Evolutionary conservation across 2,329 filamentous ascomycete species (phyloP), one percentile per base, ranked within the genome.

Genomic region (Achaetomium macrosporum): DNA sequence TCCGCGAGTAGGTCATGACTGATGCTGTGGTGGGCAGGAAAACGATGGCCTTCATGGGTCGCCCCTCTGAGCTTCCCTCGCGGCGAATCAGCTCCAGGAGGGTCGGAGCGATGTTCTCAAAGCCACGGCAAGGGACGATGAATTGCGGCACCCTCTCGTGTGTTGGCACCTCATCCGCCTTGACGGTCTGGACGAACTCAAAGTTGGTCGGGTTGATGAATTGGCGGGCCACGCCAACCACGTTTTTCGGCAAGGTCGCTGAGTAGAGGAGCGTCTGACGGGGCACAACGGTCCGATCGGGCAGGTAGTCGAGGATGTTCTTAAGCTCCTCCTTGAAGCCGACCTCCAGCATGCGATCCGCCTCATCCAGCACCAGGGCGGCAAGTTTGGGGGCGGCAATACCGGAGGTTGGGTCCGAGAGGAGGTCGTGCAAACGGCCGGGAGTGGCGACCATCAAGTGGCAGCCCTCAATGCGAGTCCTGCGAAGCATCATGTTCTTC

Each of bases 261-360:
- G 92, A 97, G 69, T 95, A 96, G 70, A 99, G 85, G 63, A 99
- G 82, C 7, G 91, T 96, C 69, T 99, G 93, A 46, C 92, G 84
- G 50, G 86, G 77, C 55, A 85, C 81, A 48, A 83, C 69, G 0
- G 68, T 62, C 7, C 79, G 77, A 43, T 78, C 71, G 3, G 92
- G 92, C 10, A 96, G 77, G 41, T 71, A 65, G 0, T 66, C 54
- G 51, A 82, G 71, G 51, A 92, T 88, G 1, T 79, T 68, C 46
- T 76, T 70, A 47, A 92, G 77, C 51, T 84, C 84, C 35, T 75
- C 74, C 52, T 84, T 76, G 64, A 92, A 92, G 2, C 88, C 93
- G 76, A 95, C 93, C 74, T 99, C 93, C 67, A 99, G 81, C 88
- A 99, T 96, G 63, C 93, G 88, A 72, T 99, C 93, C 64, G 93